Evolutionary conservation across 2,329 filamentous ascomycete species (phyloP), one percentile per base, ranked within the genome.

Genomic region (Pseudogymnoascus destructans): DNA sequence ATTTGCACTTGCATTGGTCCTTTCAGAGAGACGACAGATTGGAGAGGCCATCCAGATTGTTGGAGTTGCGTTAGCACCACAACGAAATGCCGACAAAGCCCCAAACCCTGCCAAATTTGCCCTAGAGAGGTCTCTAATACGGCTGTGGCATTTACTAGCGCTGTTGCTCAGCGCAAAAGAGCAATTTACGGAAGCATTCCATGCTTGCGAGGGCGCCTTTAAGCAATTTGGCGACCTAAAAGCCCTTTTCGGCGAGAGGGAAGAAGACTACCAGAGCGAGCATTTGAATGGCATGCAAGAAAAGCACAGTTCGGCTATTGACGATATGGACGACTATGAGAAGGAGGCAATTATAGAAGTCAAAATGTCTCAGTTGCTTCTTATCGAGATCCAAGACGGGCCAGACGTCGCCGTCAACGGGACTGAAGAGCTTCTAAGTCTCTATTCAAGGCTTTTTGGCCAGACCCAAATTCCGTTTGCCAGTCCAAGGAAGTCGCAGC

Each of bases 321-420:
- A 92, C 63, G 82, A 87, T 46, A 88, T 96, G 82, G 86, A 89
- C 62, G 81, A 84, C 59, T 81, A 83, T 23, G 91, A 97, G 68
- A 95, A 90, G 68, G 88, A 91, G 70, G 81, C 82, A 55, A 85
- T 98, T 40, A 73, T 98, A n/a, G 88, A 97, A 70, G 84, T 96
- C 61, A 95, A 95, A 70, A 95, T 97, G 81, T 96, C 92, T 9
- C 91, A 97, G 67, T 76, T 98, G 60, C 80, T 87, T 3, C 78
- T 98, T 17, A 72, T 93, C 3, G 92, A 97, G 71, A 74, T 93
- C 13, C 74, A 89, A 3, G 90, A 96, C 68, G 90, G 90, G 0
- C 83, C 90, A 0, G 85, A 89, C 59, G 81, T 85, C 59, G 92
- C 93, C 15, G 88, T 97, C 56, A 95, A 95, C 68, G 85, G 87